Conservation (phyloP, 2,329 filamentous ascomycete genomes). For the Talaromyces islandicus region DNA sequence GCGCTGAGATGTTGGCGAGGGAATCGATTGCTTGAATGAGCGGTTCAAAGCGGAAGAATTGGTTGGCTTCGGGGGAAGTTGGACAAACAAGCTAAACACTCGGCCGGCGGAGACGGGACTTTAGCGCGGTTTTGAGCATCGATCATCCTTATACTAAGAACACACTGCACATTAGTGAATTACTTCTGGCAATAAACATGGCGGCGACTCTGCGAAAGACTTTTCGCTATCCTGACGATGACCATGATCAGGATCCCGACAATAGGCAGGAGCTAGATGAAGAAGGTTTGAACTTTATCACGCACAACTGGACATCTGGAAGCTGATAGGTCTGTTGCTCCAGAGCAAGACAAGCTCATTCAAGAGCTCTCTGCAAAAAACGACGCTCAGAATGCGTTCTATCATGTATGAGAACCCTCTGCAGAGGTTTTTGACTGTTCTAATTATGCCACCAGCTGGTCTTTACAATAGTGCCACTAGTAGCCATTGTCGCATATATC, state of each 20-base stretch:
- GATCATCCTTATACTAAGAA: not conserved
- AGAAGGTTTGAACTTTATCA: slow-evolving; percentile 48
- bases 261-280: slow-evolving; percentile 65
- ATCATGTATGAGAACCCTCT: slow-evolving; percentile 27
- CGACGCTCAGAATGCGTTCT: slow-evolving; percentile 33
- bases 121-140: not conserved
- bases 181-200: slow-evolving; percentile 27
- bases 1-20: not conserved
- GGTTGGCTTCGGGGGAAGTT: not conserved
- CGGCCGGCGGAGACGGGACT: not conserved
- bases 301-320: not conserved
- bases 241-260: slow-evolving; percentile 38
- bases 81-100: not conserved
- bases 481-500: slow-evolving; percentile 25
- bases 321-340: slow-evolving; percentile 8
- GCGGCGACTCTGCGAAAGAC: slow-evolving; percentile 62
- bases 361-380: slow-evolving; percentile 29
- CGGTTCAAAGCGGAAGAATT: not conserved
- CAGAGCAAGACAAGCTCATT: slow-evolving; percentile 40
- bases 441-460: slow-evolving; percentile 17
- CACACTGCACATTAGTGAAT: not conserved
- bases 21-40: not conserved
- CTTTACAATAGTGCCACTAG: slow-evolving; percentile 33
- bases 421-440: slow-evolving; percentile 1
- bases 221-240: slow-evolving; percentile 67